These are phyloP conservation scores for Colletotrichum destructivum DNA, from an alignment of 2,329 filamentous ascomycete species.

Conservation along the genomic window DNA sequence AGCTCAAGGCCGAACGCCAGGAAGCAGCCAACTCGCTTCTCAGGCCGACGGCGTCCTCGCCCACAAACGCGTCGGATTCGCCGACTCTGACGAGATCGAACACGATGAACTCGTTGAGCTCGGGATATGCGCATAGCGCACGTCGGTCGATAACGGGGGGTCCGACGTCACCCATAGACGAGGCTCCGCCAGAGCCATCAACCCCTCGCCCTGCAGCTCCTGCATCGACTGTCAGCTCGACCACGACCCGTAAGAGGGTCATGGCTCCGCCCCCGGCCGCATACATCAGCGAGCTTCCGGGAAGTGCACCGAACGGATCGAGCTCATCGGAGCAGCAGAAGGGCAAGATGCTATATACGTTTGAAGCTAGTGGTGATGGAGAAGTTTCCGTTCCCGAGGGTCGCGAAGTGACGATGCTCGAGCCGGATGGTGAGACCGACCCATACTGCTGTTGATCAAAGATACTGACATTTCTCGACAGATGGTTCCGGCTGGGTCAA, in stretches of 20 bases:
- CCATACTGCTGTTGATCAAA: neutral
- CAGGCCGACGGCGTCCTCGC: constrained; percentile 56
- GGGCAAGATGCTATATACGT: constrained; percentile 92
- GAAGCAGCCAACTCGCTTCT: constrained; percentile 78
- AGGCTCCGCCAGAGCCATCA: constrained; percentile 59
- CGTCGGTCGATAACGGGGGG: constrained; percentile 80
- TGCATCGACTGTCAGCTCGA: constrained; percentile 45
- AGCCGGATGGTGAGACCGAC: constrained; percentile 83
- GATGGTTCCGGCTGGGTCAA: constrained; percentile 95
- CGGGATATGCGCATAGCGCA: constrained; percentile 86
- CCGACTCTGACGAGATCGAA: constrained; percentile 83
- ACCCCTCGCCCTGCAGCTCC: constrained; percentile 46
- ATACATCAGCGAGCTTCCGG: constrained; percentile 80
- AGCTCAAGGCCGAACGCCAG: constrained; percentile 89
- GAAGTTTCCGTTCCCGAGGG: constrained; percentile 88
- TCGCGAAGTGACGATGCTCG: constrained; percentile 81
- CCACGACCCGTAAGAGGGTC: constrained; percentile 72
- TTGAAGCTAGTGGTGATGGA: constrained; percentile 84
- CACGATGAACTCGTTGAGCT: constrained; percentile 92
- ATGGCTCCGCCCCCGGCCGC: constrained; percentile 89
- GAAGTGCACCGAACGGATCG: constrained; percentile 63
- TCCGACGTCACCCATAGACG: constrained; percentile 66
- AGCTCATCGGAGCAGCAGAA: constrained; percentile 69
- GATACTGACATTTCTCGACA: constrained; percentile 53
- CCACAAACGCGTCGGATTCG: constrained; percentile 69